Evolutionary conservation across 1,139 yeast genomes (phyloP), one percentile per base, ranked within the genome.

Genomic region (Yamadazyma membranifaciens): DNA sequence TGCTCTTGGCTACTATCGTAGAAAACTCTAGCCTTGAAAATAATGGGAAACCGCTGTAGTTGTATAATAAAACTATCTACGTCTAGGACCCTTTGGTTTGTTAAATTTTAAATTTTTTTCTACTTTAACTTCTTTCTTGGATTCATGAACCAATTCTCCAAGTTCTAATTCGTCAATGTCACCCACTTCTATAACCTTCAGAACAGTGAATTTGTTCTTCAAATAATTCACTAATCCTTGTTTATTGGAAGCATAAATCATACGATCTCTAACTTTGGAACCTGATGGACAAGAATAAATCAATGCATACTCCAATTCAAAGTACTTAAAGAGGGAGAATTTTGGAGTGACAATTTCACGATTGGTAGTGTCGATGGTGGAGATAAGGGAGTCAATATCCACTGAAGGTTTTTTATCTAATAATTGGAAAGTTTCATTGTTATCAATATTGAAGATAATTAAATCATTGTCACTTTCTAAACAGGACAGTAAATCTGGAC

Each of bases 221-320:
- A 87, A 69, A 43, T 75, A 73, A 37, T 68, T 71, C 29, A 83
- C 62, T 43, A 87, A 75, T 3, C 88, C 86, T 45, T 75, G 78
- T 54, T 89, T 84, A 47, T 83, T 83, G 2, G 96, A 78, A 1
- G 98, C 98, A 56, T 88, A 89, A 36, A 91, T 62, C 98, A 92
- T 92, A 51, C 98, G 77, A 42, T 89, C 95, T 60, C 84, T 86
- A 36, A 92, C 94, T 59, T 83, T 83, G 22, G 96, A 85, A 1
- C 92, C 89, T 0, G 94, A 80, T 3, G 98, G 98, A 60, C 97
- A 91, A 6, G 92, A 76, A 57, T 88, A 88, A 31, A 91, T 79
- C 59, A 92, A 88, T 27, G 75, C 77, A 37, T 57, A 55, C 30
- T 61, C 53, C 6, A 49, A 52, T 4, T 52, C 52, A 1, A 54